Evolutionary conservation across 2,329 filamentous ascomycete species (phyloP).

Genomic region (Neonectria hederae): DNA sequence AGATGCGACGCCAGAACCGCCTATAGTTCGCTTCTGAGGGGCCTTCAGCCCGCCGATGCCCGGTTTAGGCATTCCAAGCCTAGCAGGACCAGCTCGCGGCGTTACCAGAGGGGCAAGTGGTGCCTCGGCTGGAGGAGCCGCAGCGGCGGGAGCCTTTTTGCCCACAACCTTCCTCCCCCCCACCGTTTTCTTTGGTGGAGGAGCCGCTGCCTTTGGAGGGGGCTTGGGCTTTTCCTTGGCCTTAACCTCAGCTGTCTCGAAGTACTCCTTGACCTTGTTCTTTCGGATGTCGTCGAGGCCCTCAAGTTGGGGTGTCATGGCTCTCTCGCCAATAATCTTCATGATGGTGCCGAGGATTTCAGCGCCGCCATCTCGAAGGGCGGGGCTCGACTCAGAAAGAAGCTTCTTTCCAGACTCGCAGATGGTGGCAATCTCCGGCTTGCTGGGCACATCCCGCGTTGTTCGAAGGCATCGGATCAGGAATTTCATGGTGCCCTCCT

Average conservation of each 20-base stretch:
- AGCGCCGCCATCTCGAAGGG: conserved; percentile 85
- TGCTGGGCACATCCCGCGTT: conserved; percentile 83
- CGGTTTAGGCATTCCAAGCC: conserved; percentile 61
- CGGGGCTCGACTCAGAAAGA: conserved; percentile 87
- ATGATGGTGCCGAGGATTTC: conserved; percentile 94
- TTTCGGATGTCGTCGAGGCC: conserved; percentile 96
- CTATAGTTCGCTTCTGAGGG: conserved; percentile 65
- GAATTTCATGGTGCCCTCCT: conserved; percentile 94
- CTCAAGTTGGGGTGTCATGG: conserved; percentile 92
- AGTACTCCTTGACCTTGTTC: conserved; percentile 93
- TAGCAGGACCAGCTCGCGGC: conserved; percentile 57
- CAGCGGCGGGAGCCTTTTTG: conserved; percentile 58
- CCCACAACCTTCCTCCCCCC: conserved; percentile 54
- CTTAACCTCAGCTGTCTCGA: conserved; percentile 67
- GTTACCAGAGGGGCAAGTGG: conserved; percentile 68
- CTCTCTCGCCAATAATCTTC: conserved; percentile 98
- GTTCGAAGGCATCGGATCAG: conserved; percentile 87
- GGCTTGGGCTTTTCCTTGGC: conserved; percentile 76
- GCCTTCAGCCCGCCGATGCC: conserved; percentile 68
- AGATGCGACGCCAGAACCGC: conserved; percentile 60
- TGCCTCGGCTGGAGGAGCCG: conserved; percentile 57
- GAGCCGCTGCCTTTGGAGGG: conserved; percentile 59
- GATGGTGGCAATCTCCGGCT: conserved; percentile 83
- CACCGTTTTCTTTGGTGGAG: conserved; percentile 58
- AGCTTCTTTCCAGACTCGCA: conserved; percentile 92